Base-by-base conservation (phyloP, 2,329 filamentous ascomycete genomes). In the Pseudocercospora eumusae region DNA sequence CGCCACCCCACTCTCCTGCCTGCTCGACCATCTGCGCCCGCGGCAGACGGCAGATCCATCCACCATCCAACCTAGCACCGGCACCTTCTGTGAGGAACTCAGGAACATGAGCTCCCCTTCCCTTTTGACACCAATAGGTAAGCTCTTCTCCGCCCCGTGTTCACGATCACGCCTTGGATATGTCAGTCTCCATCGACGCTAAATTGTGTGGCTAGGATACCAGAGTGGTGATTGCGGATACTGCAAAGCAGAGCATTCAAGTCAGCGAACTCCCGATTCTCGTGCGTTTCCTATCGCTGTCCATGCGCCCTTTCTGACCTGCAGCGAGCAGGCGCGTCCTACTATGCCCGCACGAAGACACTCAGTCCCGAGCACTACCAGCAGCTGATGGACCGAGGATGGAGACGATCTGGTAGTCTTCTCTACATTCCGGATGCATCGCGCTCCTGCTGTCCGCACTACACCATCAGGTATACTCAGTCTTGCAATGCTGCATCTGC, bases 401-500 rank as follows among this genome's bases (percentile, higher is more conserved):
- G 90, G 90, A 88, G 91, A 75, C 84, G 82, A 67, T 83, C 82
- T 42, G 82, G 82, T 15, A 85, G 79, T 27, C 80, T 92, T 8
- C 79, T 95, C 54, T 95, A 95, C 76, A 86, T 91, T 64, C 90
- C 91, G 13, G 89, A 95, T 75, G 87, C 91, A 70, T 83, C 84
- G 62, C 82, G 87, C 60, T 90, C 92, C 64, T 99, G 95, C 72
- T 99, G 95, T 75, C 92, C 93, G 49, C 92, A 97, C 73, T 98
- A 93, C 75, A 92, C 90, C 0, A 87, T 95, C 58, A 86, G 79
- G 80, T 81, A 68, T 57, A 73, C 50, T 23, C 20, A 20, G 10
- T 25, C 4, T 31, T 31, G 49, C 10, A 20, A 27, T 53, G 15
- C 28, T 13, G 49, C 25, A 20, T 53, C 25, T 18, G 13, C 9